Evolutionary conservation across 2,329 filamentous ascomycete species (phyloP), one percentile per base, ranked within the genome.

Genomic region (Fusarium virguliforme): DNA sequence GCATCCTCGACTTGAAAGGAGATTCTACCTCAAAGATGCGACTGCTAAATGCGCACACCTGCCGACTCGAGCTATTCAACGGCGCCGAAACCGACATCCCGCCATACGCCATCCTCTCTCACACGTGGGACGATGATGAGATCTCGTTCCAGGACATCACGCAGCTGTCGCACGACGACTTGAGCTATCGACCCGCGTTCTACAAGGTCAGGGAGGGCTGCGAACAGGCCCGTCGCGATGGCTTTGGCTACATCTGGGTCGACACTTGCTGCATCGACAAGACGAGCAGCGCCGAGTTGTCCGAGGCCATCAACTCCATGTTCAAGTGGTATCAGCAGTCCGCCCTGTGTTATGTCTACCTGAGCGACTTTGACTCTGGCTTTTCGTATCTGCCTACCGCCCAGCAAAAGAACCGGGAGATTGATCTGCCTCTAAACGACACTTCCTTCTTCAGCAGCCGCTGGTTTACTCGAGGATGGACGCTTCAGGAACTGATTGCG

Each of bases 31-130:
- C 13, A 1, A 60, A 30, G 1, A 80, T 79, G 78, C 71, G 78
- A 8, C 72, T 80, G 13, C 70, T 80, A 13, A 76, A 79, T 58
- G 67, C 65, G 1, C 18, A 57, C 10, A 76, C 66, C 5, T 57
- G 67, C 10, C 46, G 62, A 2, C 64, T 80, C 8, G 65, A 75
- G 38, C 66, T 64, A 18, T 78, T 78, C 43, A 62, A 71, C 6
- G 68, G 71, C 8, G 57, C 35, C 32, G 65, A 71, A 18, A 51
- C 18, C 0, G 60, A 72, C 4, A 63, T 67, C 7, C 76, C 76
- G 8, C 60, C 58, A 0, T 83, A 81, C 51, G 79, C 76, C 1
- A 82, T 82, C 24, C 72, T 83, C 0, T 82, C 80, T 8, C 80
- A 82, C 41, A 80, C 77, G 1, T 82, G 80, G 79, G 75, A 64